Conservation (phyloP, 1,139 yeast genomes). For the Nadsonia starkeyi-henricii region DNA sequence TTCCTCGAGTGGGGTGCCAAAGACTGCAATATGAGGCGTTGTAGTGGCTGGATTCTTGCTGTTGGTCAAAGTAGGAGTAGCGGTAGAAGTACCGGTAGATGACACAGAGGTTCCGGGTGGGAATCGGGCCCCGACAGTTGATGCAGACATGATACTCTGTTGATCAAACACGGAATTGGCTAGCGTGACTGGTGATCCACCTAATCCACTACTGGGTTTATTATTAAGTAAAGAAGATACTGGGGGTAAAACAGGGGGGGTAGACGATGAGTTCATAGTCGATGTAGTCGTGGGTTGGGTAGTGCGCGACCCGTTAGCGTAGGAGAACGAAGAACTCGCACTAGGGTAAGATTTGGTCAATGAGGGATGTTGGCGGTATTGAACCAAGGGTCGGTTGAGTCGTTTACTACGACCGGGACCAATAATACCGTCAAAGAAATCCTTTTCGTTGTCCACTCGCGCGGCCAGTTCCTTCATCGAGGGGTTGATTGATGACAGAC, state of each 20-base stretch:
- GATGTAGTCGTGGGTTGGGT: conserved; percentile 6
- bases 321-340: not conserved
- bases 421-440: conserved; percentile 56
- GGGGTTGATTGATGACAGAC: conserved; percentile 13
- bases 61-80: conserved; percentile 8
- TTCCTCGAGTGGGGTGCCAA: conserved; percentile 68
- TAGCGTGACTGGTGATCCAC: conserved; percentile 5
- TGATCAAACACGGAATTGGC: conserved; percentile 4
- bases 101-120: conserved; percentile 6
- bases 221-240: conserved; percentile 4
- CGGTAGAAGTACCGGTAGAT: not conserved
- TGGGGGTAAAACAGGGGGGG: conserved; percentile 4
- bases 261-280: conserved; percentile 3
- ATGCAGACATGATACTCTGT: conserved; percentile 5
- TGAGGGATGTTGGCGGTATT: conserved; percentile 65
- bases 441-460: conserved; percentile 69
- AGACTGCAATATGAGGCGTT: conserved; percentile 35
- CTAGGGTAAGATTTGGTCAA: conserved; percentile 24
- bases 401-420: conserved; percentile 18
- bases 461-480: conserved; percentile 69
- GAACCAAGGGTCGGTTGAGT: conserved; percentile 32
- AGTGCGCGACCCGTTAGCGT: conserved; percentile 5
- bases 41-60: conserved; percentile 11
- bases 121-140: conserved; percentile 4
- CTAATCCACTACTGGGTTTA: not conserved